Conservation (phyloP, 2,329 filamentous ascomycete species). For the Trichophyton schoenleinii region DNA sequence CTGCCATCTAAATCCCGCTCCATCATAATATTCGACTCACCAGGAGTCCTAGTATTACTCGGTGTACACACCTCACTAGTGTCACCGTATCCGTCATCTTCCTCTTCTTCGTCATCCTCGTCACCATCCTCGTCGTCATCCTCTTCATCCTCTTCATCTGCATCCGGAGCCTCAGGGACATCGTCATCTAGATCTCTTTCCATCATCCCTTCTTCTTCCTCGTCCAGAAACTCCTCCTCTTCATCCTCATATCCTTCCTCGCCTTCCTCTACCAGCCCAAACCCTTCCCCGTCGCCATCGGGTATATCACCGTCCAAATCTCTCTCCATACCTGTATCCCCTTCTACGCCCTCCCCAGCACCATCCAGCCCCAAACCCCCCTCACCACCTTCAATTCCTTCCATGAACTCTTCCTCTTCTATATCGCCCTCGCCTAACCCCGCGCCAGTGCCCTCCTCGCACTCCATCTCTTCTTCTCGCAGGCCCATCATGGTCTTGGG, state of each 20-base stretch:
- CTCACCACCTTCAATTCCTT: slow-evolving; percentile 13
- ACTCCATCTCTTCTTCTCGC: slow-evolving; percentile 78
- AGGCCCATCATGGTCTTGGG: slow-evolving; percentile 81
- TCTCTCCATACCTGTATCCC: slow-evolving; percentile 26
- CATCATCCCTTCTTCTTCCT: slow-evolving; percentile 20
- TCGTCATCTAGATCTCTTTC: slow-evolving; percentile 12
- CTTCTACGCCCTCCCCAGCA: slow-evolving; percentile 53
- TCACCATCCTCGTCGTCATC: slow-evolving; percentile 27
- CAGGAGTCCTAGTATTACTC: not conserved
- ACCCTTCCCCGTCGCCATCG: slow-evolving; percentile 26
- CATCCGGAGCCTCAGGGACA: slow-evolving; percentile 2
- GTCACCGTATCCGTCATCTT: slow-evolving; percentile 40
- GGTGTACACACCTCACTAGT: slow-evolving; percentile 43
- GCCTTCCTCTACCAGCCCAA: slow-evolving; percentile 28
- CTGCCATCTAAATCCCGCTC: slow-evolving; percentile 58
- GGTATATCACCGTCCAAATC: slow-evolving; percentile 38
- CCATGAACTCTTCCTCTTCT: slow-evolving; percentile 36
- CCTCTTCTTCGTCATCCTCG: slow-evolving; percentile 45
- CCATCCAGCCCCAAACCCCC: slow-evolving; percentile 21
- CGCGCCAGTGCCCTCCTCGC: slow-evolving; percentile 68
- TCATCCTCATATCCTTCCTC: slow-evolving; percentile 45
- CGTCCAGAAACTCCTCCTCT: slow-evolving; percentile 34
- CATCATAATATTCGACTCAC: slow-evolving; percentile 32
- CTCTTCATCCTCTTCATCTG: slow-evolving; percentile 23
- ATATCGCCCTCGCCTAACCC: slow-evolving; percentile 64